phyloP scores from a whole-genome alignment of 345 rosid species.

The Populus simonii region DNA sequence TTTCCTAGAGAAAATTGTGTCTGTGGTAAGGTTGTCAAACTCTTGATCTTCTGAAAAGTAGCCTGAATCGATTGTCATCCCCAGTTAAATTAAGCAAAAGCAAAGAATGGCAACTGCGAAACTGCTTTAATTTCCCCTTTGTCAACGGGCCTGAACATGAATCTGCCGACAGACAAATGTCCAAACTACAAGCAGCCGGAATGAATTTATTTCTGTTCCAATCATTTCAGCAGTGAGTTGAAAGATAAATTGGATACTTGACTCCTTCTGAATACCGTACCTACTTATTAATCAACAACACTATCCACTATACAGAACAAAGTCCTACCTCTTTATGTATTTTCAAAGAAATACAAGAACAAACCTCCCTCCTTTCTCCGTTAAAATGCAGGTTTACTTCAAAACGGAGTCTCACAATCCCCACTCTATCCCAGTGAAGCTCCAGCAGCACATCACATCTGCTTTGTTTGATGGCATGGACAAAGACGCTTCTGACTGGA shows the following conservation, averaged over 20 bases:
- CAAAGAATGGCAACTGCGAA: no score
- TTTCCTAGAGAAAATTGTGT: no score
- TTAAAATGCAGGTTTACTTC: not conserved
- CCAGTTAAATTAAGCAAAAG: no score
- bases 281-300: not conserved
- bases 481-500: not conserved
- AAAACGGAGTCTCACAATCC: constrained; percentile 1
- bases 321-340: constrained; percentile 10
- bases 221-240: not conserved
- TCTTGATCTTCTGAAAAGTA: no score
- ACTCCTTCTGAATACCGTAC: not conserved
- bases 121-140: not conserved
- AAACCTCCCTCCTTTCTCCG: not conserved
- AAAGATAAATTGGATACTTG: not conserved
- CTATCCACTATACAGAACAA: constrained; percentile 14
- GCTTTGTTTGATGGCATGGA: not conserved
- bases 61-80: no score
- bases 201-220: not conserved
- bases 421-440: not conserved
- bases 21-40: no score
- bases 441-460: not conserved
- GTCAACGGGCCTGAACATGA: not conserved
- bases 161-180: not conserved
- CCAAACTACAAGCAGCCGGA: not conserved
- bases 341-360: not conserved